Conservation (phyloP, 768 basidiomycete genomes). For the Trametes cinnabarina region DNA sequence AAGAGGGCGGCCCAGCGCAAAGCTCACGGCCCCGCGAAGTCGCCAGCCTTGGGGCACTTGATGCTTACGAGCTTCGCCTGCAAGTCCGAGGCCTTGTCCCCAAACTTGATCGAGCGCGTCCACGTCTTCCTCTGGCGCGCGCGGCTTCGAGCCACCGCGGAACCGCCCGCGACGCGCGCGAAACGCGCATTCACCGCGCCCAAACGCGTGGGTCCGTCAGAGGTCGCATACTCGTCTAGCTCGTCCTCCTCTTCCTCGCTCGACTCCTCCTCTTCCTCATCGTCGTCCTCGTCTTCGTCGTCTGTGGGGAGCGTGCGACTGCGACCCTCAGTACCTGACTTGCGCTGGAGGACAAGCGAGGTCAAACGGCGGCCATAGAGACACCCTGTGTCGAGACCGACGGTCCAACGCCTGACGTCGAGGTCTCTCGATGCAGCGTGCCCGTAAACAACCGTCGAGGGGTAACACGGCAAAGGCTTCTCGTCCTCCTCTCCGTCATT, state of each 20-base stretch:
- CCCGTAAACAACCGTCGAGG: conserved; percentile 82
- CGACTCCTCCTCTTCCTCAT: conserved; percentile 25
- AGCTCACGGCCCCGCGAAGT: neutral
- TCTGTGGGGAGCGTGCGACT: neutral
- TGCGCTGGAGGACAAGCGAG: conserved; percentile 57
- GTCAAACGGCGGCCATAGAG: conserved; percentile 65
- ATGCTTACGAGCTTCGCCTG: conserved; percentile 46
- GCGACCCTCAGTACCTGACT: neutral
- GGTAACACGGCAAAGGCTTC: conserved; percentile 55
- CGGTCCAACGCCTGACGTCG: conserved; percentile 77
- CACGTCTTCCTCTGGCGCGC: conserved; percentile 27
- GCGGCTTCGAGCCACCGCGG: conserved; percentile 1
- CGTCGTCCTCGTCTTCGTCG: conserved; percentile 22
- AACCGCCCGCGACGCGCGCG: conserved; percentile 7
- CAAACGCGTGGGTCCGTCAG: conserved; percentile 8
- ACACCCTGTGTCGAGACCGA: conserved; percentile 88
- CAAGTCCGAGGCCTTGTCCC: conserved; percentile 48
- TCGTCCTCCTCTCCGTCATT: conserved; percentile 24
- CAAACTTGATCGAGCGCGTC: conserved; percentile 46
- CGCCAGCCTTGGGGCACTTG: conserved; percentile 21
- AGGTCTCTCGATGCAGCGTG: conserved; percentile 80
- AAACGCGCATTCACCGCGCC: conserved; percentile 10
- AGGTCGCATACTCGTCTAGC: conserved; percentile 20
- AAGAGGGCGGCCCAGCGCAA: too few species aligned
- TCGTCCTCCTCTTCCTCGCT: conserved; percentile 27